Conservation (phyloP, 768 basidiomycete genomes). For the Leccinum rimulosum region DNA sequence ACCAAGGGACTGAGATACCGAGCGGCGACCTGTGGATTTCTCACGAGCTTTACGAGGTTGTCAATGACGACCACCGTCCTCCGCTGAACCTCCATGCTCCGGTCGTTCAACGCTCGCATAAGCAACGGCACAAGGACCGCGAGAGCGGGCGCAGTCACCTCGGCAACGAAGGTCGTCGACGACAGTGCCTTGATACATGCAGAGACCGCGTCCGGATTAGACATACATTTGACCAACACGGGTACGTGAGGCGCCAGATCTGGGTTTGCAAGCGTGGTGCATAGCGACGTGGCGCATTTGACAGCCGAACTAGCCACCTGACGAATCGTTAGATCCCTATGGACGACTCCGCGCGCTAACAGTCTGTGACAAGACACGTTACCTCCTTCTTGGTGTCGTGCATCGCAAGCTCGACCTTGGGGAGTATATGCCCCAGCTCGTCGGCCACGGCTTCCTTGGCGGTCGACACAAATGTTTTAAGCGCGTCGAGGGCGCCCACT, state of each 20-base stretch:
- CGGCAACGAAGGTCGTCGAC: slow-evolving; percentile 93
- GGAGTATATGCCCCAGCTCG: slow-evolving; percentile 77
- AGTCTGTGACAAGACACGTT: slow-evolving; percentile 39
- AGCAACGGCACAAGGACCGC: slow-evolving; percentile 94
- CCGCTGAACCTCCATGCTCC: slow-evolving; percentile 95
- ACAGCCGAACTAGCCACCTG: slow-evolving; percentile 84
- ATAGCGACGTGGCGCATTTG: slow-evolving; percentile 88
- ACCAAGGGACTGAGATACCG: slow-evolving; percentile 84
- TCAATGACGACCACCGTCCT: slow-evolving; percentile 93
- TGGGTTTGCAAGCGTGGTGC: slow-evolving; percentile 87
- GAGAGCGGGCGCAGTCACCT: slow-evolving; percentile 94
- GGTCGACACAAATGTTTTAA: slow-evolving; percentile 67
- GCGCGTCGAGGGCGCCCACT: slow-evolving; percentile 87
- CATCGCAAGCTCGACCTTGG: slow-evolving; percentile 87
- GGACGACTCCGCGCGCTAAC: neutral
- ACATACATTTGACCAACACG: slow-evolving; percentile 91
- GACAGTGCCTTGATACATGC: slow-evolving; percentile 94
- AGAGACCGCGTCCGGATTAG: slow-evolving; percentile 81
- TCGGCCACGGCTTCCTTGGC: slow-evolving; percentile 78
- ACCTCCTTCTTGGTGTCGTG: slow-evolving; percentile 97
- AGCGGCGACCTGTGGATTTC: slow-evolving; percentile 86
- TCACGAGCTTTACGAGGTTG: slow-evolving; percentile 96
- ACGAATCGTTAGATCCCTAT: slow-evolving; percentile 8
- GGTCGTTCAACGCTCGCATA: slow-evolving; percentile 86
- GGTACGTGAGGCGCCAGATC: slow-evolving; percentile 90